Evolutionary conservation across 371 early-diverging fungal species (phyloP).

Genomic region (Mucor mucedo): DNA sequence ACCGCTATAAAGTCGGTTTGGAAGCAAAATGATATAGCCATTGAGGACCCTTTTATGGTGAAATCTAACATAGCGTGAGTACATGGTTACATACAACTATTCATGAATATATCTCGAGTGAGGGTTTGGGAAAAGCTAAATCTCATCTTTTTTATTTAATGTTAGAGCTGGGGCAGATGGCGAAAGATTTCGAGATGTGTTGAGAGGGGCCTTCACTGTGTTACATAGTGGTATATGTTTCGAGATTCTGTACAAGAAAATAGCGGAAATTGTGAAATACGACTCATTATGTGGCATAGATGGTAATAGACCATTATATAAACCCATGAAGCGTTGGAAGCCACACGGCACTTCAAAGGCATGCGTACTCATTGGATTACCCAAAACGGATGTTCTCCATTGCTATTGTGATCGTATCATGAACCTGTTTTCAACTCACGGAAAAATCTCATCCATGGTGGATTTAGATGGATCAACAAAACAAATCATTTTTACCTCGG

Average conservation of each 20-base stretch:
- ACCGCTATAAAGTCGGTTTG: background rate
- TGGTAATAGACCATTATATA: background rate
- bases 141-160: background rate
- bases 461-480: slow-evolving; percentile 5
- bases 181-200: background rate
- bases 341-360: background rate
- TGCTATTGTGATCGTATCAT: slow-evolving; percentile 3
- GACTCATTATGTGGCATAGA: background rate
- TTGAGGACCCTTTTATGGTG: slow-evolving; percentile 22
- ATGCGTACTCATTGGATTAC: slow-evolving; percentile 8
- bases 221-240: slow-evolving; percentile 7
- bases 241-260: background rate
- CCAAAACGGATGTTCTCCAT: background rate
- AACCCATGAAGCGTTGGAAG: background rate
- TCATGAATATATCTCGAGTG: background rate
- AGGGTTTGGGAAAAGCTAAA: background rate
- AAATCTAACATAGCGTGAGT: slow-evolving; percentile 21
- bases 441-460: background rate
- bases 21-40: background rate
- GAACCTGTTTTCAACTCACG: slow-evolving; percentile 1
- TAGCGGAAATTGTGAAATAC: background rate
- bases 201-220: slow-evolving; percentile 10
- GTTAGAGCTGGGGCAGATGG: background rate
- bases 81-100: no score
- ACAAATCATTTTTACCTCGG: background rate